A percentile compares a stretch with the other conserved stretches of the same genome.
phyloP scores from a whole-genome alignment of 805 yeast genomes.

The Pichia scutulata region DNA sequence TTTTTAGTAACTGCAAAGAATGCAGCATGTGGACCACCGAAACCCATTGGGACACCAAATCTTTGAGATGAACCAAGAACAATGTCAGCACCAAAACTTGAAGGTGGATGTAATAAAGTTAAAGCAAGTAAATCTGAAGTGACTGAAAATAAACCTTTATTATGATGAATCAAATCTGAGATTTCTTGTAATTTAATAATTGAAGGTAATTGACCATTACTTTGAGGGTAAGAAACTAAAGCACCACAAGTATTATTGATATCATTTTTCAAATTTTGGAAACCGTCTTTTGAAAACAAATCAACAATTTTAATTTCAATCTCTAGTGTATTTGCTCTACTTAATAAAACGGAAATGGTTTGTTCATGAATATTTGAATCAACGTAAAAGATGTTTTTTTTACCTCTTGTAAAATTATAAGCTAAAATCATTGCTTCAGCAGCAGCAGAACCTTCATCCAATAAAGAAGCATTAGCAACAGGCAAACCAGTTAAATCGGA shows the following conservation, averaged over 20 bases:
- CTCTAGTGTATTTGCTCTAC: slow-evolving; percentile 71
- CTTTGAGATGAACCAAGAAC: slow-evolving; percentile 91
- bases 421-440: slow-evolving; percentile 93
- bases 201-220: slow-evolving; percentile 64
- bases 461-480: slow-evolving; percentile 88
- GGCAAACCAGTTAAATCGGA: slow-evolving; percentile 88
- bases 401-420: slow-evolving; percentile 57
- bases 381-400: slow-evolving; percentile 60
- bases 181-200: slow-evolving; percentile 43
- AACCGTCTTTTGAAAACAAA: slow-evolving; percentile 36
- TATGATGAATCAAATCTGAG: slow-evolving; percentile 57
- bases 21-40: slow-evolving; percentile 99
- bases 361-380: slow-evolving; percentile 78
- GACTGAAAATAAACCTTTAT: slow-evolving; percentile 71
- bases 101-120: slow-evolving; percentile 78
- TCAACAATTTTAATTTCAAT: slow-evolving; percentile 58
- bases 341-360: slow-evolving; percentile 67
- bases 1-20: slow-evolving; percentile 82
- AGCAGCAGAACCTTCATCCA: slow-evolving; percentile 97
- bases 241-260: slow-evolving; percentile 59
- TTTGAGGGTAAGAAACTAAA: slow-evolving; percentile 82
- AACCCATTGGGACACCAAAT: slow-evolving; percentile 96
- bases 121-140: slow-evolving; percentile 92
- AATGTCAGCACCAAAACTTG: slow-evolving; percentile 83
- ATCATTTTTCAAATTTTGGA: slow-evolving; percentile 28